Conservation (phyloP, 306 rosid species). For the Crataegus laevigata region DNA sequence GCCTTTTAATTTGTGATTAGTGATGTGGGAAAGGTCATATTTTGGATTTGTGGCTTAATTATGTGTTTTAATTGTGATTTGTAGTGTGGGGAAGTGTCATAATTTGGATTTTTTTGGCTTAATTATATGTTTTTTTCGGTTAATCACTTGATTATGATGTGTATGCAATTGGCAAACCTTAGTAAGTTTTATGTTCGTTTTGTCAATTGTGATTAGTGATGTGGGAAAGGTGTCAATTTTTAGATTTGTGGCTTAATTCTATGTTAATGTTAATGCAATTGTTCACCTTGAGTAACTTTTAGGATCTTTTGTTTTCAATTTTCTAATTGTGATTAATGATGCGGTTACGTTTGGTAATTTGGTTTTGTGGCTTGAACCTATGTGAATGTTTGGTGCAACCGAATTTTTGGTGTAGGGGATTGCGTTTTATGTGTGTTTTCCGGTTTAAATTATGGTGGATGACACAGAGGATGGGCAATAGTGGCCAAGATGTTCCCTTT, state of each 20-base stretch:
- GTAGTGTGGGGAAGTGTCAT: neutral
- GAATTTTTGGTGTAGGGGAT: constrained; percentile 35
- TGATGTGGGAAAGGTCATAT: neutral
- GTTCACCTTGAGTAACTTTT: neutral
- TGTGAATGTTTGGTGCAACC: neutral
- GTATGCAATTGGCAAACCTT: neutral
- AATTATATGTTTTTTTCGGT: too few species aligned
- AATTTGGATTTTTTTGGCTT: neutral
- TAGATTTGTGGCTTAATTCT: neutral
- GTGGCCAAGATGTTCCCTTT: constrained; percentile 63
- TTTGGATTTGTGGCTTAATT: neutral
- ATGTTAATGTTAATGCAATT: neutral
- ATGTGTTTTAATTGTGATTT: neutral
- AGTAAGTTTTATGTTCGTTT: neutral
- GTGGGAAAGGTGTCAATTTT: neutral
- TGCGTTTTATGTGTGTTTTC: constrained; percentile 71
- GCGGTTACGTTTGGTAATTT: neutral
- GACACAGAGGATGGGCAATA: constrained; percentile 85
- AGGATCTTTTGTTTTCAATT: neutral
- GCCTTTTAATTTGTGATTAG: neutral
- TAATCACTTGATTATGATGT: too few species aligned
- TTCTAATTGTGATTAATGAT: neutral
- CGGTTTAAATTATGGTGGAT: constrained; percentile 99
- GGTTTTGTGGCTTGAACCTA: neutral
- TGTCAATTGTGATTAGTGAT: neutral